Evolutionary conservation across 2,329 filamentous ascomycete species (phyloP).

Genomic region (Juglanconis sp.): DNA sequence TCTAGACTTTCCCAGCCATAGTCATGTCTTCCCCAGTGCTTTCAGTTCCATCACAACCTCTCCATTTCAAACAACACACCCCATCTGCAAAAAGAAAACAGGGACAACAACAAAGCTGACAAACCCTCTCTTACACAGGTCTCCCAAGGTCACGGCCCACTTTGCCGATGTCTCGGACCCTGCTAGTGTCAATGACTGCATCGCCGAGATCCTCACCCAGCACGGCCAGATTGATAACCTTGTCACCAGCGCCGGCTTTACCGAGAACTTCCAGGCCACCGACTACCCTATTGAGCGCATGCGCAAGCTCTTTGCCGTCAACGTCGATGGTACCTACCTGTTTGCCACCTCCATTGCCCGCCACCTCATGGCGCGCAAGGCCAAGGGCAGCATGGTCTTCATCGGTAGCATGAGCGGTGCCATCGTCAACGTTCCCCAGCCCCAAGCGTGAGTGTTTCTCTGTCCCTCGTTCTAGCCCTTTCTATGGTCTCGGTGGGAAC

Average conservation of each 20-base stretch:
- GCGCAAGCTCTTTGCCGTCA: slow-evolving; percentile 91
- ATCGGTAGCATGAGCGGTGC: slow-evolving; percentile 93
- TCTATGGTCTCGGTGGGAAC: background rate
- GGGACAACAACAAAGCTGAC: background rate
- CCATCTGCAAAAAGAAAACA: background rate
- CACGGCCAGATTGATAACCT: slow-evolving; percentile 87
- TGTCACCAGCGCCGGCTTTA: slow-evolving; percentile 95
- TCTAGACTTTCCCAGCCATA: background rate
- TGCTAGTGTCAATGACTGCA: slow-evolving; percentile 70
- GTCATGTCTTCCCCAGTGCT: background rate
- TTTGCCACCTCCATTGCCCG: slow-evolving; percentile 82
- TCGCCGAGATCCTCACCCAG: slow-evolving; percentile 64
- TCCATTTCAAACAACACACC: background rate
- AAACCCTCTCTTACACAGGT: slow-evolving; percentile 35
- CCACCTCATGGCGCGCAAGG: slow-evolving; percentile 80
- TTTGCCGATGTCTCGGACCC: slow-evolving; percentile 82
- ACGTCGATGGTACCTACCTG: slow-evolving; percentile 87
- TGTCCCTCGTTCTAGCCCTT: background rate
- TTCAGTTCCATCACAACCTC: background rate
- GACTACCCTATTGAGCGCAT: slow-evolving; percentile 88
- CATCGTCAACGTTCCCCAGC: slow-evolving; percentile 94
- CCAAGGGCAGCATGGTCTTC: slow-evolving; percentile 82
- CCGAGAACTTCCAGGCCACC: slow-evolving; percentile 90
- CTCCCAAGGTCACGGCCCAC: slow-evolving; percentile 85
- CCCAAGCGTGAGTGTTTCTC: slow-evolving; percentile 61